Conservation (phyloP, 2,329 filamentous ascomycete species). For the Cladosporium sp. region DNA sequence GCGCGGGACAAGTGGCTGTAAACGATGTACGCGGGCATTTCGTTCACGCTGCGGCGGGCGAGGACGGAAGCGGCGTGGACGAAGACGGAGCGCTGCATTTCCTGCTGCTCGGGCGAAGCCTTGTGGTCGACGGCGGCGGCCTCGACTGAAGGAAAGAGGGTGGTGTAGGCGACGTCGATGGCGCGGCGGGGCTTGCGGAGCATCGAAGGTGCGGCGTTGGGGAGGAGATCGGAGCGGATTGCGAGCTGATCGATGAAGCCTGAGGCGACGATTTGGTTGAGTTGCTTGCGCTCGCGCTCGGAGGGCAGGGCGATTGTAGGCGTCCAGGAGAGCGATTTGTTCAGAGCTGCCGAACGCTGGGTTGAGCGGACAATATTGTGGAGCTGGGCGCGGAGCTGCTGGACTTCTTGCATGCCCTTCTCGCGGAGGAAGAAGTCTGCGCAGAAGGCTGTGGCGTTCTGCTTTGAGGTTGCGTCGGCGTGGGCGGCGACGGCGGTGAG, state of each 20-base stretch:
- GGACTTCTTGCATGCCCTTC: conserved; percentile 84
- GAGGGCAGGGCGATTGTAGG: conserved; percentile 58
- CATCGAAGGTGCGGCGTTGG: conserved; percentile 59
- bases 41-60: conserved; percentile 65
- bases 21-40: conserved; percentile 84
- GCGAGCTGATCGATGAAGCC: conserved; percentile 95
- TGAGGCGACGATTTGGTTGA: conserved; percentile 89
- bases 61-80: conserved; percentile 85
- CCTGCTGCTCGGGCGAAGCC: conserved; percentile 42
- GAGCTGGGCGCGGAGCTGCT: conserved; percentile 80
- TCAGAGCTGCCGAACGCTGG: conserved; percentile 18
- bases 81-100: conserved; percentile 71
- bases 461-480: conserved; percentile 64
- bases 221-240: conserved; percentile 81
- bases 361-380: conserved; percentile 69
- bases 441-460: conserved; percentile 62
- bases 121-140: conserved; percentile 28
- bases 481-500: conserved; percentile 88
- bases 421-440: conserved; percentile 79
- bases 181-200: conserved; percentile 75
- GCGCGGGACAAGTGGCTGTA: conserved; percentile 82
- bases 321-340: conserved; percentile 34
- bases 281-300: conserved; percentile 67
- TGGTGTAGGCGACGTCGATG: conserved; percentile 88
- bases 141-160: conserved; percentile 68